phyloP scores from a whole-genome alignment of 2,329 filamentous ascomycete genomes.

The Calonectria ilicicola region DNA sequence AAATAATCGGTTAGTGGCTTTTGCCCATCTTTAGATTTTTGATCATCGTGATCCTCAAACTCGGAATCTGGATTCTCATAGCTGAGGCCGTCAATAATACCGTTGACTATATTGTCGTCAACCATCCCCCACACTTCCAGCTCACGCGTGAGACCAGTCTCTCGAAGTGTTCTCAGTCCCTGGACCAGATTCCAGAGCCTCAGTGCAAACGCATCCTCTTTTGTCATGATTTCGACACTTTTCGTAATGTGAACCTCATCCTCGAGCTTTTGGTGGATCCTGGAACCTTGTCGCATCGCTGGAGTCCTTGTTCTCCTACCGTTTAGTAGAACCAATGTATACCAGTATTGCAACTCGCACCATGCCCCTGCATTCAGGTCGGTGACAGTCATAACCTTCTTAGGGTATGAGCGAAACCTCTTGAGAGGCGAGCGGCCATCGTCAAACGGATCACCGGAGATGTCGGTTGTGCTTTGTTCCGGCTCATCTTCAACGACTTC shows the following conservation, averaged over 20 bases:
- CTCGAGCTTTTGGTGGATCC: constrained; percentile 85
- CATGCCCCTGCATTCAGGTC: constrained; percentile 91
- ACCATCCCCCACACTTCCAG: constrained; percentile 88
- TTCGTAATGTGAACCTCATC: constrained; percentile 86
- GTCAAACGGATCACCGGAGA: constrained; percentile 30
- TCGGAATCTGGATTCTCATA: constrained; percentile 80
- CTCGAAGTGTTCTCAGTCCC: constrained; percentile 79
- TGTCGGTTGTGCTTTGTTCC: constrained; percentile 1
- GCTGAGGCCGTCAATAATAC: constrained; percentile 88
- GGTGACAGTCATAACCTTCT: constrained; percentile 85
- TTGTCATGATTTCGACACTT: constrained; percentile 76
- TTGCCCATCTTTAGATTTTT: constrained; percentile 49
- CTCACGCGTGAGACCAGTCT: constrained; percentile 79
- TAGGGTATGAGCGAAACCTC: constrained; percentile 81
- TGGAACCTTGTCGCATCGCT: constrained; percentile 86
- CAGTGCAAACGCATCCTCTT: constrained; percentile 86
- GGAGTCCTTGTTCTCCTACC: constrained; percentile 81
- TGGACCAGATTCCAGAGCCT: constrained; percentile 93
- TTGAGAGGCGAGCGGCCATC: constrained; percentile 72
- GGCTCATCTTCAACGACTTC: constrained; percentile 27
- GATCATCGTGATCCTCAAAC: constrained; percentile 69
- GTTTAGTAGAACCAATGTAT: constrained; percentile 79
- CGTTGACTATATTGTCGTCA: constrained; percentile 86
- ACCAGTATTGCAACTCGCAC: constrained; percentile 97
- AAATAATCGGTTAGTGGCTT: constrained; percentile 57